These are phyloP conservation scores for Zygotorulaspora sp. DNA, from an alignment of 805 yeast species.

Conservation along the genomic window DNA sequence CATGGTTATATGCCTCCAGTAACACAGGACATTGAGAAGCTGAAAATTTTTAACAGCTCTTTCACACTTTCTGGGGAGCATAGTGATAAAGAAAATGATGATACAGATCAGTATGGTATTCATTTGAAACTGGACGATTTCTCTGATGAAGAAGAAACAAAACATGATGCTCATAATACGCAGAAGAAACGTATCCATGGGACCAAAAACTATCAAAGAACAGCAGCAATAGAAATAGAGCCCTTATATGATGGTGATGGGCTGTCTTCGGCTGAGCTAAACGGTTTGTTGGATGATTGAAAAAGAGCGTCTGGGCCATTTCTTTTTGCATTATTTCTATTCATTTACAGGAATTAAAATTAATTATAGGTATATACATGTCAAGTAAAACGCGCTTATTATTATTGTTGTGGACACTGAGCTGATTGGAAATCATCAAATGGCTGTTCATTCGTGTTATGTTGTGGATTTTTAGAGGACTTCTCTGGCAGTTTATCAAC, in stretches of 20 bases:
- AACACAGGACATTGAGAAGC: constrained; percentile 29
- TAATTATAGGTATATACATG: neutral
- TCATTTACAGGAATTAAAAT: constrained; percentile 1
- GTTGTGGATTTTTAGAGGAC: neutral
- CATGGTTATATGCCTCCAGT: constrained; percentile 41
- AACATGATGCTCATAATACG: constrained; percentile 10
- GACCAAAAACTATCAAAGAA: neutral
- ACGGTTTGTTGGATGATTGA: constrained; percentile 17
- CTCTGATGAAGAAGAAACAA: constrained; percentile 23
- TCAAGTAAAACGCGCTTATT: neutral
- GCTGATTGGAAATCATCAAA: constrained; percentile 22
- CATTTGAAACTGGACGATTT: constrained; percentile 12
- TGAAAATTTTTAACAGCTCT: constrained; percentile 23
- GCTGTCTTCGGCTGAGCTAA: constrained; percentile 23
- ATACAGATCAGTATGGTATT: constrained; percentile 21
- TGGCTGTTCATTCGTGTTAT: no score
- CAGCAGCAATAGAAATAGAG: constrained; percentile 13
- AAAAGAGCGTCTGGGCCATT: no score
- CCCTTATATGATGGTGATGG: constrained; percentile 27
- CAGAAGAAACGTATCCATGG: constrained; percentile 3
- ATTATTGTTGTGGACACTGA: constrained; percentile 42
- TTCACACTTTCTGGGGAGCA: constrained; percentile 12
- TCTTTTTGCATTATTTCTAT: neutral
- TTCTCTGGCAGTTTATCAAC: constrained; percentile 26
- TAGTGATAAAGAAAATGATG: constrained; percentile 17